Conservation (phyloP, 2,329 filamentous ascomycete genomes). For the Cylindrodendrum hubeiense region DNA sequence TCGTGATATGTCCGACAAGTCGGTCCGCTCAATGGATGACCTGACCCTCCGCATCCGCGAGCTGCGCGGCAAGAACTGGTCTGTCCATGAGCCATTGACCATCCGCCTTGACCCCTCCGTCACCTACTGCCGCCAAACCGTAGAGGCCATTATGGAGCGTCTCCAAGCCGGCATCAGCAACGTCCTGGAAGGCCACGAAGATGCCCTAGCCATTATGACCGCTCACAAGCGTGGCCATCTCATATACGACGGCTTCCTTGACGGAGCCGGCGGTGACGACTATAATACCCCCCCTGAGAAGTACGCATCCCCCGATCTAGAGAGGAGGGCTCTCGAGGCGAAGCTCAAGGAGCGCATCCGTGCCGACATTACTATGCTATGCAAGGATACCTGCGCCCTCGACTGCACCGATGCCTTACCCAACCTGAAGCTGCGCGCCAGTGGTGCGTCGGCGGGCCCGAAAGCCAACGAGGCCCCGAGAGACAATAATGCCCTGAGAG, state of each 20-base stretch:
- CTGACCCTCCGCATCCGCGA: constrained; percentile 62
- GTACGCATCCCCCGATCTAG: constrained; percentile 50
- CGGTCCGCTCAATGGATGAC: constrained; percentile 58
- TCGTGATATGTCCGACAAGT: constrained; percentile 57
- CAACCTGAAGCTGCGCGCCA: constrained; percentile 42
- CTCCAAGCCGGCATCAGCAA: constrained; percentile 64
- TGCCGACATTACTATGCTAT: constrained; percentile 61
- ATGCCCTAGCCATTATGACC: constrained; percentile 58
- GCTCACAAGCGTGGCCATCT: constrained; percentile 66
- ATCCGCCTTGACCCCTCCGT: constrained; percentile 57
- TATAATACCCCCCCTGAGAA: constrained; percentile 46
- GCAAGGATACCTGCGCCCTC: constrained; percentile 64
- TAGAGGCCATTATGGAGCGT: constrained; percentile 63
- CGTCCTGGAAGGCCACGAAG: constrained; percentile 60
- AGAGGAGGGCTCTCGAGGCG: constrained; percentile 53
- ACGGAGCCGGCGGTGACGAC: constrained; percentile 49
- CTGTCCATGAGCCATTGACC: constrained; percentile 58
- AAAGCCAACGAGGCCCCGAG: constrained; percentile 8
- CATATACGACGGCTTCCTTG: constrained; percentile 50
- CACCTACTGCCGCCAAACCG: constrained; percentile 58
- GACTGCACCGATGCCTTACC: constrained; percentile 46
- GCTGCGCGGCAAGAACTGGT: constrained; percentile 60
- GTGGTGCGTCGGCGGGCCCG: constrained; percentile 31
- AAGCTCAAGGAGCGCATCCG: constrained; percentile 60
- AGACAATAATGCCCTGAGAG: neutral